These are phyloP conservation scores for Colletotrichum sp. DNA, from an alignment of 2,329 filamentous ascomycete genomes.

Conservation along the genomic window DNA sequence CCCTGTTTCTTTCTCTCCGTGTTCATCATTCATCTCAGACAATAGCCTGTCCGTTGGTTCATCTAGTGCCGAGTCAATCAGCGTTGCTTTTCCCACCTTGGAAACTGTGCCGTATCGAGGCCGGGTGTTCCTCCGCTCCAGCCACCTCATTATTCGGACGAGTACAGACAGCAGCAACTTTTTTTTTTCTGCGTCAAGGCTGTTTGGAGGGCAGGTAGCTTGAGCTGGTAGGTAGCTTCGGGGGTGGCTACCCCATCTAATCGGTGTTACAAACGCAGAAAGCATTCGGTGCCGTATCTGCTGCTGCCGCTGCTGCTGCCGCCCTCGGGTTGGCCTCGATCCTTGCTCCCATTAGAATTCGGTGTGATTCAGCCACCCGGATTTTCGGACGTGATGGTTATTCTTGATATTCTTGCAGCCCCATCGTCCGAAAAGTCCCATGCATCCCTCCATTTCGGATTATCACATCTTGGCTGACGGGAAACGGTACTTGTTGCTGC, in stretches of 20 bases:
- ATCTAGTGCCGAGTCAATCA: background rate
- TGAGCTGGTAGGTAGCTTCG: background rate
- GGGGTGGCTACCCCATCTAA: background rate
- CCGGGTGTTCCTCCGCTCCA: background rate
- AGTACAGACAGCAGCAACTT: background rate
- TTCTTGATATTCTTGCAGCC: background rate
- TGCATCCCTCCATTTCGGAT: background rate
- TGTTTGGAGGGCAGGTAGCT: background rate
- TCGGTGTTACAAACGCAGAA: background rate
- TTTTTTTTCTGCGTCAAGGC: background rate
- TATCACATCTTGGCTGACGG: background rate
- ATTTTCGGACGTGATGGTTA: background rate
- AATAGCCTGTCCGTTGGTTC: background rate
- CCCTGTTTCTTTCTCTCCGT: background rate
- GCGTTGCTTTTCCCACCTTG: background rate
- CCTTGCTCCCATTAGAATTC: background rate
- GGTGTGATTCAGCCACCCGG: background rate
- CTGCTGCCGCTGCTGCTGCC: background rate
- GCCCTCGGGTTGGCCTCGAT: background rate
- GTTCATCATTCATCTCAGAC: background rate
- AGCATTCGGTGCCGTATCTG: background rate
- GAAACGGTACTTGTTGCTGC: background rate
- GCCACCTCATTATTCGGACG: constrained; percentile 15
- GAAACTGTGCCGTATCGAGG: background rate
- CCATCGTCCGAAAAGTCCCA: background rate